Conservation (phyloP, 768 basidiomycete species). For the Lactarius vividus region DNA sequence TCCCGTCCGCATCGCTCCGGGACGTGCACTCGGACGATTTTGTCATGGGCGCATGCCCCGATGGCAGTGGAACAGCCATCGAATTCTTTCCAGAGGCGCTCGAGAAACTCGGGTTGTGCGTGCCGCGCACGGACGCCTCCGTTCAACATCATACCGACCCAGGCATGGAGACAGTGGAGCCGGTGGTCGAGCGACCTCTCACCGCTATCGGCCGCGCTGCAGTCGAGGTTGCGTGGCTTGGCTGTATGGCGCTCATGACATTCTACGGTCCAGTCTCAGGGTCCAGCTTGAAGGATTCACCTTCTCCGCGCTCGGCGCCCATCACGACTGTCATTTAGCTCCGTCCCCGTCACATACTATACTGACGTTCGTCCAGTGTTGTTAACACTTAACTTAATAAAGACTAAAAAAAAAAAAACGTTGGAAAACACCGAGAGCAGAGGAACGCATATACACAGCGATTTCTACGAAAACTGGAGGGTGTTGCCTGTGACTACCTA, state of each 20-base stretch:
- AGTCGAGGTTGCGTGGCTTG: slow-evolving; percentile 55
- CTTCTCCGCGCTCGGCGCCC: too few relatives aligned
- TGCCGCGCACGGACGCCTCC: slow-evolving; percentile 28
- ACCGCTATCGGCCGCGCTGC: slow-evolving; percentile 50
- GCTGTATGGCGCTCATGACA: slow-evolving; percentile 49
- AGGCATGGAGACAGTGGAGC: slow-evolving; percentile 36
- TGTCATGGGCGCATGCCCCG: slow-evolving; percentile 59
- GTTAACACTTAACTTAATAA: too few relatives aligned
- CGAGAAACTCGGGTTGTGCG: slow-evolving; percentile 67
- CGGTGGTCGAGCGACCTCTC: slow-evolving; percentile 44
- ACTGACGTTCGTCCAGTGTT: too few relatives aligned
- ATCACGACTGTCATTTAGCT: too few relatives aligned
- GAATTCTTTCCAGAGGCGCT: slow-evolving; percentile 82
- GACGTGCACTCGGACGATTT: slow-evolving; percentile 41
- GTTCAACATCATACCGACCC: slow-evolving; percentile 16
- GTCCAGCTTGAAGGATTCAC: neutral
- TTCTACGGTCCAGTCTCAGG: slow-evolving; percentile 30
- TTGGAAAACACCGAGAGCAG: neutral
- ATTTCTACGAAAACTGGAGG: neutral
- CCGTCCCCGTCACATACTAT: too few relatives aligned
- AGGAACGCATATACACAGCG: neutral
- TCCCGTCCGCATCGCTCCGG: slow-evolving; percentile 38
- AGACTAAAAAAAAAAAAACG: too few relatives aligned
- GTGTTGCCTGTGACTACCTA: neutral
- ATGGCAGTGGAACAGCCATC: slow-evolving; percentile 58